Percentiles rank a stretch among this genome's conserved stretches.
Evolutionary conservation across 2,329 filamentous ascomycete species (phyloP).

Genomic region (Claviceps sp.): DNA sequence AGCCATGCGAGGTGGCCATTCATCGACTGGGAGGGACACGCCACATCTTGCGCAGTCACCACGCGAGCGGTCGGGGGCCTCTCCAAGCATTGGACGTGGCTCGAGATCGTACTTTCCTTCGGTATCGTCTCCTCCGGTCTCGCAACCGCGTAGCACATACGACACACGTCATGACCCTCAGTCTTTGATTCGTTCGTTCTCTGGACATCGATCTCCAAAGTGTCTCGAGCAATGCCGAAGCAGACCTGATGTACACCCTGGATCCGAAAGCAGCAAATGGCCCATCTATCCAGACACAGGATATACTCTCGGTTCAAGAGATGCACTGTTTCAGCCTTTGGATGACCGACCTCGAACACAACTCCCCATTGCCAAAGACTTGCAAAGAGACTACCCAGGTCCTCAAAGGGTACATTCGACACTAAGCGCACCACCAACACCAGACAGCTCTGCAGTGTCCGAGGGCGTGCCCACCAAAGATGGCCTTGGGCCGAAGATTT

Average conservation of each 20-base stretch:
- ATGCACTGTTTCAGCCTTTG: conserved; percentile 20
- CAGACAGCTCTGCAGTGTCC: conserved; percentile 17
- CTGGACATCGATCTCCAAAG: conserved; percentile 32
- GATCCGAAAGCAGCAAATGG: conserved; percentile 25
- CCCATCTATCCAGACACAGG: conserved; percentile 24
- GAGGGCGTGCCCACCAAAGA: conserved; percentile 41
- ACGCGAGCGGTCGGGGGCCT: conserved; percentile 31
- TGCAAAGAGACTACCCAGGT: conserved; percentile 14
- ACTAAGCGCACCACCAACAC: conserved; percentile 15
- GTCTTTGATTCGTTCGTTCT: conserved; percentile 20
- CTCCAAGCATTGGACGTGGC: conserved; percentile 23
- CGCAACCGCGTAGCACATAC: conserved; percentile 32
- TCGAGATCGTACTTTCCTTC: conserved; percentile 36
- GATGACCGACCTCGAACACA: conserved; percentile 23
- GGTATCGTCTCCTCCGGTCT: conserved; percentile 20
- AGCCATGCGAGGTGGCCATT: conserved; percentile 28
- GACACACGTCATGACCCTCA: conserved; percentile 32
- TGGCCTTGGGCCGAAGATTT: conserved; percentile 52
- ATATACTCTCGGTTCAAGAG: conserved; percentile 31
- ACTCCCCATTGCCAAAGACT: conserved; percentile 23
- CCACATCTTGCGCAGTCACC: conserved; percentile 31
- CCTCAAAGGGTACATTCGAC: conserved; percentile 13
- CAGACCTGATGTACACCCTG: conserved; percentile 22
- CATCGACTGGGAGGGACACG: conserved; percentile 33
- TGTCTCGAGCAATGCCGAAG: conserved; percentile 25